These are phyloP conservation scores for Trichoderma koningiopsis DNA, from an alignment of 2,329 filamentous ascomycete species.

Conservation along the genomic window DNA sequence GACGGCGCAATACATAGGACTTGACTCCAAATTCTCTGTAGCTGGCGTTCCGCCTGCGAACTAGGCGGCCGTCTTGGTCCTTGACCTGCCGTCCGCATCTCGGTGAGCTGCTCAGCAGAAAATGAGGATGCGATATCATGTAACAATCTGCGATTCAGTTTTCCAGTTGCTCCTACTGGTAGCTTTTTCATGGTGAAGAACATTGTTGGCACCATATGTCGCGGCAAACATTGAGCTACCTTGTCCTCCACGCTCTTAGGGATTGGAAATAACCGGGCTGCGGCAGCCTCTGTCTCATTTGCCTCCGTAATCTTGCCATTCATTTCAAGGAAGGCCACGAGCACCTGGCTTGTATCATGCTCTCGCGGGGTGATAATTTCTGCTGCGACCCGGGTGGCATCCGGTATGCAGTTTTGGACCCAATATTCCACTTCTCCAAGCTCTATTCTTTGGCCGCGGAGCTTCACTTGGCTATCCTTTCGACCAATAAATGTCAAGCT, in stretches of 20 bases:
- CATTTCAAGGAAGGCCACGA: not conserved
- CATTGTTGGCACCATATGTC: slow-evolving; percentile 46
- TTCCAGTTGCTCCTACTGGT: slow-evolving; percentile 32
- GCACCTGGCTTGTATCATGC: not conserved
- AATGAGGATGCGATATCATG: not conserved
- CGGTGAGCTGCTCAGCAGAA: slow-evolving; percentile 45
- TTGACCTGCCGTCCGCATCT: not conserved
- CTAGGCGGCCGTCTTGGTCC: not conserved
- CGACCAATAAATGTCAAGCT: slow-evolving; percentile 48
- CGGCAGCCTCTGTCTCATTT: no score
- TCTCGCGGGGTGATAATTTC: not conserved
- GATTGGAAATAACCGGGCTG: not conserved
- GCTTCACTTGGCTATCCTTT: slow-evolving; percentile 58
- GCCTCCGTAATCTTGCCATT: no score
- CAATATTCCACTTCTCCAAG: slow-evolving; percentile 28
- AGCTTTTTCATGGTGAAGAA: slow-evolving; percentile 44
- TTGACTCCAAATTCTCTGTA: no score
- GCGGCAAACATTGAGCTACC: slow-evolving; percentile 26
- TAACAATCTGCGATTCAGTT: slow-evolving; percentile 12
- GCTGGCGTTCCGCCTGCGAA: no score
- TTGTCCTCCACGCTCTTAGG: not conserved
- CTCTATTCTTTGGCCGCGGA: no score
- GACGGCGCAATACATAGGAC: no score
- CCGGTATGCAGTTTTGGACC: not conserved
- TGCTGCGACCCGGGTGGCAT: not conserved